phyloP scores from a whole-genome alignment of 2,329 filamentous ascomycete species.

The Rhytidhysteron rufulum region DNA sequence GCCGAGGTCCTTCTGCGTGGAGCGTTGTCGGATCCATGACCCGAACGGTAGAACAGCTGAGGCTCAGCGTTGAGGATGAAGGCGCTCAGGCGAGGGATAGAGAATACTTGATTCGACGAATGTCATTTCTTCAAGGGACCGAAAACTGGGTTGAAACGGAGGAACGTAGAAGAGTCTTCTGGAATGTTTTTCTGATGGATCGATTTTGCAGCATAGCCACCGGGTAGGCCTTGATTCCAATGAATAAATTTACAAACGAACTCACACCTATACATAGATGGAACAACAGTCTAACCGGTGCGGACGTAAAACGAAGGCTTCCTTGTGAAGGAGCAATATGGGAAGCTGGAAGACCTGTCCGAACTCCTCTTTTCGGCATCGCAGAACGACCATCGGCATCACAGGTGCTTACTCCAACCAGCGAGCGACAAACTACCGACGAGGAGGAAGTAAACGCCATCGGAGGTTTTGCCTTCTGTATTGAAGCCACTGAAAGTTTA shows the following conservation, averaged over 20 bases:
- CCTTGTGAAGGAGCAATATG: conserved; percentile 34
- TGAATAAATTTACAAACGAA: conserved; percentile 28
- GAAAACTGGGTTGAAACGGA: too few relatives aligned
- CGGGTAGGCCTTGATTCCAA: too few relatives aligned
- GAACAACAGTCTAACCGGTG: conserved; percentile 32
- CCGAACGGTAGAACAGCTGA: conserved; percentile 31
- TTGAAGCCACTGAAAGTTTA: conserved; percentile 33
- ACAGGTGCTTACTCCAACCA: conserved; percentile 12
- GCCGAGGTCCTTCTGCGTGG: conserved; percentile 32
- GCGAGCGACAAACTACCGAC: conserved; percentile 16
- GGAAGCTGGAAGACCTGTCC: conserved; percentile 20
- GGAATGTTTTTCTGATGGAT: too few relatives aligned
- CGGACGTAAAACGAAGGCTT: conserved; percentile 30
- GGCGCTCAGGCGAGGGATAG: too few relatives aligned
- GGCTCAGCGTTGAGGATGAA: too few relatives aligned
- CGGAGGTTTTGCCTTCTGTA: conserved; percentile 27
- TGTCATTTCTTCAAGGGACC: too few relatives aligned
- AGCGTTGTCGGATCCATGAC: conserved; percentile 33
- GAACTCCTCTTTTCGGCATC: conserved; percentile 41
- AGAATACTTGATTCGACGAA: too few relatives aligned
- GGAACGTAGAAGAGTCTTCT: too few relatives aligned
- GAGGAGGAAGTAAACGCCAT: conserved; percentile 29
- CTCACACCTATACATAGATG: conserved; percentile 31
- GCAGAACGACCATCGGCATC: conserved; percentile 25
- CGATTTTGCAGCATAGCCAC: too few relatives aligned